Base-by-base conservation (phyloP, 176 grass and related monocot species). In the Carex cristatella region DNA sequence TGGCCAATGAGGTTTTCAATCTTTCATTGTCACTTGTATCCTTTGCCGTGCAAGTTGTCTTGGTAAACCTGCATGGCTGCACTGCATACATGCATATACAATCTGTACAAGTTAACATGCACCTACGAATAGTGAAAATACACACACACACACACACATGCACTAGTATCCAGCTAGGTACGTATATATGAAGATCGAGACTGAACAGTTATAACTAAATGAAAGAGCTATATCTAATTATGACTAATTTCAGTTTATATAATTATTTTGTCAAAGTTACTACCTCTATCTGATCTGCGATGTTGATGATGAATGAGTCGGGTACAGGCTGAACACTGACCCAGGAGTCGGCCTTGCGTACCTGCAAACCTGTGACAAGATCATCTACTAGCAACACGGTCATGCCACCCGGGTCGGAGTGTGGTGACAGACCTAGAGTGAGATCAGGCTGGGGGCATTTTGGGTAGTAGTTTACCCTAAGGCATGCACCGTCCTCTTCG, bases 231-330 rank as follows among this genome's bases (percentile, higher is more conserved):
- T 53, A 53, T 75, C 42, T 38, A 40, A 5, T 40, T 63, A 63
- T 61, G 7, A 61, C n/a, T n/a, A 61, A 66, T 4, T 3, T 32
- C 32, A 37, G 11, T 13, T 27, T 27, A 23, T 23, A 23, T 23
- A 10, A 11, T 61, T 72, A 7, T 49, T 30, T 42, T 33, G 10
- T 62, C 7, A 61, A 23, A 3, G 18, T 75, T 2, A 13, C 23
- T 92, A 97, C 94, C 91, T 97, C 87, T 30, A 97, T 93, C 57
- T 97, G 94, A 88, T 97, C 94, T 5, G 88, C 94, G 37, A 97
- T 12, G 88, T 97, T 97, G 73, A 97, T 61, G 82, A 97, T 89
- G 90, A 97, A 97, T 56, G 94, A 88, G 38, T 86, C 27, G 0
- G 69, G 90, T 13, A 90, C 71, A 0, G 94, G 92, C 54, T 94